Conservation (phyloP, 2,329 filamentous ascomycete genomes). For the Boeremia exigua region DNA sequence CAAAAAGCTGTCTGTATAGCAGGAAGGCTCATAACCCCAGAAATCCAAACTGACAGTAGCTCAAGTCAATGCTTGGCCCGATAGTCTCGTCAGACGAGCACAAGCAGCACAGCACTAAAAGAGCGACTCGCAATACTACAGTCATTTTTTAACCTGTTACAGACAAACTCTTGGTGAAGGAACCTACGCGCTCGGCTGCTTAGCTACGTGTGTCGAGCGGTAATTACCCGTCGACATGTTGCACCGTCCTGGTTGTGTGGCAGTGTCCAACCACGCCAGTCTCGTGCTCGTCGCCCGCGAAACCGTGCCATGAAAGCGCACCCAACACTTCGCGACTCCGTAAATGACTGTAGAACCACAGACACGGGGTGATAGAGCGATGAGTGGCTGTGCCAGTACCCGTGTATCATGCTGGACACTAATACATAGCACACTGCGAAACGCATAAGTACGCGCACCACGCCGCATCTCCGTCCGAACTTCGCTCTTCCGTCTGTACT, state of each 20-base stretch:
- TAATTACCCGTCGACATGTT: slow-evolving; percentile 6
- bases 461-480: background rate
- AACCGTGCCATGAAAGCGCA: background rate
- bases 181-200: background rate
- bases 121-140: background rate
- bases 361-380: background rate
- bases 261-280: background rate
- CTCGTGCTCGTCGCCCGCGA: background rate
- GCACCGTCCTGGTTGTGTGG: background rate
- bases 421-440: background rate
- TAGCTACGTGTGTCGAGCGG: background rate
- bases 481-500: background rate
- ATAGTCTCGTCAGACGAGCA: background rate
- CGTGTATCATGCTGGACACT: background rate
- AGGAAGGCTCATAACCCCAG: too few species aligned
- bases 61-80: too few species aligned
- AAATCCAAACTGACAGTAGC: too few species aligned
- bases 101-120: background rate
- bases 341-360: background rate
- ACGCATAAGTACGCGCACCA: background rate
- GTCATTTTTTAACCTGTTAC: background rate
- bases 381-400: background rate
- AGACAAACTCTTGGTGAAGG: background rate
- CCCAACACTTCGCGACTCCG: background rate
- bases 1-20: too few species aligned